Percentiles rank a stretch among this genome's conserved stretches.
Conservation (phyloP, 371 early-diverging fungal species). For the Mucor piriformis region DNA sequence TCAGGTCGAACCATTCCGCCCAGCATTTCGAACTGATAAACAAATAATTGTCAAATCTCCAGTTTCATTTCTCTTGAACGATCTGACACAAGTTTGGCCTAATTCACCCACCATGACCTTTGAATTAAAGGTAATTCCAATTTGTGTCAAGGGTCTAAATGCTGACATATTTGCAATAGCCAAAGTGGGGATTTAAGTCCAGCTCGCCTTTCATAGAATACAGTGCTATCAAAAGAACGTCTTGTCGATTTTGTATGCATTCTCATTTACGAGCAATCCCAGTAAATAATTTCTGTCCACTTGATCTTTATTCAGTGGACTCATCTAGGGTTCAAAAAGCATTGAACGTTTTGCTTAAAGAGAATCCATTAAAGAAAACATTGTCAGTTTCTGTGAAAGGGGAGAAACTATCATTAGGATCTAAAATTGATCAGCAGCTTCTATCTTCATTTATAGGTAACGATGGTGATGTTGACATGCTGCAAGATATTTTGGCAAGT, state of each 20-base stretch:
- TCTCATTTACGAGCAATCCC: constrained; percentile 29
- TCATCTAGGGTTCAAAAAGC: constrained; percentile 32
- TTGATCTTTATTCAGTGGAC: constrained; percentile 57
- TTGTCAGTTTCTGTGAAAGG: constrained; percentile 38
- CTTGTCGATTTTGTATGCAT: constrained; percentile 69
- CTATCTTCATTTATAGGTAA: background rate
- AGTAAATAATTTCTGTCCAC: constrained; percentile 49
- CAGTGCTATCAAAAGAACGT: constrained; percentile 25
- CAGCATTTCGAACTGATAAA: constrained; percentile 10
- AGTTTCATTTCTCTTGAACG: constrained; percentile 34
- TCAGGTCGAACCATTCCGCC: constrained; percentile 23
- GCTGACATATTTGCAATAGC: constrained; percentile 47
- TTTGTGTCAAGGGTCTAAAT: background rate
- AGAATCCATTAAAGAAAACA: constrained; percentile 32
- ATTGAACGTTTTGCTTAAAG: constrained; percentile 25
- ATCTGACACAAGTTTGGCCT: constrained; percentile 32
- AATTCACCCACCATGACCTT: constrained; percentile 20
- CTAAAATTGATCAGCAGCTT: background rate
- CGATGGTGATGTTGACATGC: background rate
- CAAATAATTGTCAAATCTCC: constrained; percentile 21
- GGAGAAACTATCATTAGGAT: background rate
- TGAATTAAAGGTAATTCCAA: constrained; percentile 48
- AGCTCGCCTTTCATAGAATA: constrained; percentile 22
- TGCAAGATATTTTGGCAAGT: constrained; percentile 9
- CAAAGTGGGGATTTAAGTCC: constrained; percentile 68